Percentiles rank a stretch among this genome's conserved stretches.
These are phyloP conservation scores for Xylona heveae DNA, from an alignment of 495 filamentous ascomycete genomes.

Conservation along the genomic window DNA sequence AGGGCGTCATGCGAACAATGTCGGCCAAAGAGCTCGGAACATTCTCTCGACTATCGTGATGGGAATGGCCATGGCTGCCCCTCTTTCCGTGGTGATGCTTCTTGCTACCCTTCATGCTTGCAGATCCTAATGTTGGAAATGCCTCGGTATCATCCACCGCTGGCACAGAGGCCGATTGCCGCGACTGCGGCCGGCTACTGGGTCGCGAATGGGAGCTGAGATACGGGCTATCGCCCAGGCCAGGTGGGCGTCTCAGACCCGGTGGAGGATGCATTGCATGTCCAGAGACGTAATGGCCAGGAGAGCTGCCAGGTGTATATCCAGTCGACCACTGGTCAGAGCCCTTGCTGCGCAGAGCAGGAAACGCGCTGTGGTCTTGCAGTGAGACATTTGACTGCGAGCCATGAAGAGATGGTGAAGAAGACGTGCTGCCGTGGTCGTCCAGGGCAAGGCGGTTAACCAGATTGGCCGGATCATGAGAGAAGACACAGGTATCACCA, in stretches of 20 bases:
- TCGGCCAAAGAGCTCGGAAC: constrained; percentile 73
- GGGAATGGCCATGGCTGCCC: constrained; percentile 49
- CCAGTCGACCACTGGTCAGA: constrained; percentile 40
- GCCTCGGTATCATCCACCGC: constrained; percentile 87
- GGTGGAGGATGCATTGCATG: constrained; percentile 31
- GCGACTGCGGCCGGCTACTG: constrained; percentile 63
- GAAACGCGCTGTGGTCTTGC: constrained; percentile 80
- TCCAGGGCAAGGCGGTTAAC: constrained; percentile 20
- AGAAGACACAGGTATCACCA: constrained; percentile 88
- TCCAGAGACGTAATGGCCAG: constrained; percentile 3
- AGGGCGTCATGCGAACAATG: constrained; percentile 82
- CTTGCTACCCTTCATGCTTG: constrained; percentile 56
- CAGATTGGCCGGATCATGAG: constrained; percentile 62
- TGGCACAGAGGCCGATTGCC: constrained; percentile 43
- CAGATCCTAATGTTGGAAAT: constrained; percentile 80
- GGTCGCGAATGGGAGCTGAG: constrained; percentile 65
- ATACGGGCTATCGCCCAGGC: constrained; percentile 29
- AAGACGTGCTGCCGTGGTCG: constrained; percentile 21
- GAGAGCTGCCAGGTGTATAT: constrained; percentile 11
- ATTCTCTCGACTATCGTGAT: constrained; percentile 31
- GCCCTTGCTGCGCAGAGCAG: constrained; percentile 42
- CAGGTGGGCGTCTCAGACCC: constrained; percentile 30
- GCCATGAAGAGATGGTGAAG: constrained; percentile 28
- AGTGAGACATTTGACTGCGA: constrained; percentile 49
- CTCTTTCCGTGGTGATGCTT: constrained; percentile 85